phyloP scores from a whole-genome alignment of 192 early-diverging fungal genomes.

The Coemansia sp. region DNA sequence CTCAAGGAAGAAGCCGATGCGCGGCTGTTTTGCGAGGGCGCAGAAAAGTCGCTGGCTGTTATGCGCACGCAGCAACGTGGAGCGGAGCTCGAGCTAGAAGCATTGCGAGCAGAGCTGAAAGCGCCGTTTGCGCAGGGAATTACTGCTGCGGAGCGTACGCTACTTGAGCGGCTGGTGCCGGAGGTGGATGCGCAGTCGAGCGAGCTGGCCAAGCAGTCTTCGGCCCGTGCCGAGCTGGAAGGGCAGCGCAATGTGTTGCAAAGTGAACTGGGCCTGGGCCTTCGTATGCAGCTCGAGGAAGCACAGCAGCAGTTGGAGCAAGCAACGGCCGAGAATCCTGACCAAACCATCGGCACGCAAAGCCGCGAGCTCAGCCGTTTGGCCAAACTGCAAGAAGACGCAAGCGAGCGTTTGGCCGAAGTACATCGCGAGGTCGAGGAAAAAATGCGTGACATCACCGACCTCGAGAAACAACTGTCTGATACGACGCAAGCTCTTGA shows the following conservation, averaged over 20 bases:
- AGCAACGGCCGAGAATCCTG: conserved; percentile 49
- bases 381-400: conserved; percentile 26
- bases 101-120: conserved; percentile 61
- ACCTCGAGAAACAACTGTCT: conserved; percentile 52
- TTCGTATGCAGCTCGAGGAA: conserved; percentile 68
- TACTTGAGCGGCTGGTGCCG: conserved; percentile 52
- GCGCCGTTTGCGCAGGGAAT: conserved; percentile 59
- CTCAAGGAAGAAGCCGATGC: conserved; percentile 64
- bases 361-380: conserved; percentile 42
- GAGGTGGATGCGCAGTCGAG: conserved; percentile 60
- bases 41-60: conserved; percentile 34
- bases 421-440: conserved; percentile 46
- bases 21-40: conserved; percentile 25
- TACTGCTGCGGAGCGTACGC: conserved; percentile 56
- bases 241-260: conserved; percentile 69
- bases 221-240: conserved; percentile 64
- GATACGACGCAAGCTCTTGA: conserved; percentile 31
- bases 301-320: conserved; percentile 64
- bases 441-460: conserved; percentile 43
- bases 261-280: conserved; percentile 68
- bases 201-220: conserved; percentile 57
- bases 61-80: conserved; percentile 35
- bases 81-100: conserved; percentile 52
- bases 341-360: conserved; percentile 39
- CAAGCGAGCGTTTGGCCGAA: conserved; percentile 26